Evolutionary conservation across 495 filamentous ascomycete genomes (phyloP), one percentile per base, ranked within the genome.

Genomic region (Rostrohypoxylon terebratum): DNA sequence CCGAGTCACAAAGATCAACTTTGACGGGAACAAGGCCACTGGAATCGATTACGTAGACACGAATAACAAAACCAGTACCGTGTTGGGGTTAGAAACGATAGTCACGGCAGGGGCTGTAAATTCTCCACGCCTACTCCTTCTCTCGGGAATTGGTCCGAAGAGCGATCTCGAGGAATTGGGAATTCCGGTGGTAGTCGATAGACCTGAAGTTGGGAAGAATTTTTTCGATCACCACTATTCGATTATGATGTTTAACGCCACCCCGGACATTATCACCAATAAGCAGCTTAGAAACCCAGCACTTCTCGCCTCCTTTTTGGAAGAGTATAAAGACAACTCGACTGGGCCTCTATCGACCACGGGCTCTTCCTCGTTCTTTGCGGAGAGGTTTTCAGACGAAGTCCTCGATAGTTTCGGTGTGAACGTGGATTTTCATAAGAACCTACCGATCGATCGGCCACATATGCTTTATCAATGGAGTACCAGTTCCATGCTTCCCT

Each of bases 121-220:
- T 62, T 79, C 81, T 3, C 87, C 88, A 10, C 83, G 85, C 40
- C 78, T 89, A 44, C 81, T 89, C 1, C 84, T 87, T 79, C 83
- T 87, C 23, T 88, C 86, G 1, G 88, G 87, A 4, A 84, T 90
- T 53, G 87, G 87, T 1, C 83, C 86, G 1, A 72, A 75, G 9
- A 44, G 69, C 0, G 78, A 87, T 9, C 81, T 90, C 0, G 36
- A 76, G 28, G 62, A 80, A n/a, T 83, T 83, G 71, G 71, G 79
- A 25, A 86, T 89, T 47, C 77, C 79, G 0, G 71, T 85, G 2
- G 53, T 85, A 13, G 76, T 81, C 0, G 77, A 87, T 34, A 69
- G 86, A 0, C 80, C 85, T 7, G 81, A 82, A 14, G 77, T 89
- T 13, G 87, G 86, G 14, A 77, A 82, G 63, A 85, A 88, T 45